Percentiles rank a stretch among this genome's conserved stretches.
phyloP scores from a whole-genome alignment of 2,329 filamentous ascomycete species.

The Teratosphaeria gauchensis region DNA sequence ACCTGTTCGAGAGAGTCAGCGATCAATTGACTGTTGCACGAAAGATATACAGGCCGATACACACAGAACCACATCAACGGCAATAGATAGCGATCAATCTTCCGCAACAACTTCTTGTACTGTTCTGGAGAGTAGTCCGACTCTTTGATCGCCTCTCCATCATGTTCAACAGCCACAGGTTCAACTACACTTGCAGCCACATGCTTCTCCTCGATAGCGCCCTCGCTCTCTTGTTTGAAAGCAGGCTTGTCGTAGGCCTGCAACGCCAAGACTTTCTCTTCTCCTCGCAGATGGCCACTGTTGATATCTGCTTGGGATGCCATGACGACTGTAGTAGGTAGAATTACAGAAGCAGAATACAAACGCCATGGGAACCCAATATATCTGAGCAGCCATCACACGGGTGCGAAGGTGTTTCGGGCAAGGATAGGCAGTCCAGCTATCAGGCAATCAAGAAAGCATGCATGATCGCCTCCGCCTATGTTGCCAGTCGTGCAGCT shows the following conservation, averaged over 20 bases:
- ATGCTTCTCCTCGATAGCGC: not conserved
- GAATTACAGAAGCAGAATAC: not conserved
- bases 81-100: conserved; percentile 38
- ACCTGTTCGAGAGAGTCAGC: not conserved
- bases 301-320: not conserved
- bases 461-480: not conserved
- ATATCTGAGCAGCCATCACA: not conserved
- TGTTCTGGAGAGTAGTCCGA: conserved; percentile 19
- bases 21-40: not conserved
- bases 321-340: not conserved
- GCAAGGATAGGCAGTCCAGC: not conserved
- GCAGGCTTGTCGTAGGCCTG: conserved; percentile 1
- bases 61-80: conserved; percentile 38
- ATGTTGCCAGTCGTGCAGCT: not conserved
- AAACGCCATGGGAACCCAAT: not conserved
- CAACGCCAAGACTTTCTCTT: conserved; percentile 1
- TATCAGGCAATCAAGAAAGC: not conserved
- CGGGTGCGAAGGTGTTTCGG: not conserved
- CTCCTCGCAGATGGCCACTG: not conserved
- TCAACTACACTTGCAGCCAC: not conserved
- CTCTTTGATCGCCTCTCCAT: conserved; percentile 7
- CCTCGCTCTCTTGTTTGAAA: conserved; percentile 1
- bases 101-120: conserved; percentile 22
- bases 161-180: conserved; percentile 1
- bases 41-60: not conserved